Percentiles rank a stretch among this genome's conserved stretches.
phyloP scores from a whole-genome alignment of 2,329 filamentous ascomycete species.

The Diaporthe helianthi region DNA sequence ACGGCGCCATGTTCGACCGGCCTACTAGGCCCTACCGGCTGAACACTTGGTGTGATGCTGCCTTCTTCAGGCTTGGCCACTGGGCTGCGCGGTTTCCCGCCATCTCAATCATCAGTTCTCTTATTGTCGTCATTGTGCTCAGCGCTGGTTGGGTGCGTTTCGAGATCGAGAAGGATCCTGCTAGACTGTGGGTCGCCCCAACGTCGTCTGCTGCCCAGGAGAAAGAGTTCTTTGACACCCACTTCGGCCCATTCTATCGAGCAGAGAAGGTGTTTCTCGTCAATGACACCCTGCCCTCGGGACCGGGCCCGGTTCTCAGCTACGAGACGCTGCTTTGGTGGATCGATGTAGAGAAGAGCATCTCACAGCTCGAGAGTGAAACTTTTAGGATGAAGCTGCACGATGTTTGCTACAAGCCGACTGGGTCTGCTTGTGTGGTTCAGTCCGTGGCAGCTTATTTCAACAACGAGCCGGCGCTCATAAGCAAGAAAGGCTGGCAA shows the following conservation, averaged over 20 bases:
- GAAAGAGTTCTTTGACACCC: constrained; percentile 90
- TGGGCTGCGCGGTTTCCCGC: constrained; percentile 82
- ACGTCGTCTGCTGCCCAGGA: constrained; percentile 89
- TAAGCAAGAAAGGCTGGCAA: constrained; percentile 74
- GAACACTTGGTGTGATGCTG: constrained; percentile 81
- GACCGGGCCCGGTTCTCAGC: constrained; percentile 78
- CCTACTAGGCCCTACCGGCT: constrained; percentile 81
- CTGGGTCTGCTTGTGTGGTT: constrained; percentile 86
- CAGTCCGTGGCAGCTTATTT: constrained; percentile 95
- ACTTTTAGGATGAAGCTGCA: constrained; percentile 73
- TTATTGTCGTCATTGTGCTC: constrained; percentile 78
- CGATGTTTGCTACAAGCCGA: constrained; percentile 94
- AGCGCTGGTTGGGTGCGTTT: constrained; percentile 91
- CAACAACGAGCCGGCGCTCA: constrained; percentile 67
- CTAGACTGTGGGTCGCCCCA: constrained; percentile 95
- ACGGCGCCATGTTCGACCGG: constrained; percentile 77
- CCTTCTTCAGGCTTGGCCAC: constrained; percentile 83
- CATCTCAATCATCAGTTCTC: constrained; percentile 78
- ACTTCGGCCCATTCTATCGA: constrained; percentile 95
- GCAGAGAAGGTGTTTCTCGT: constrained; percentile 93
- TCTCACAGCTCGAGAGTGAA: constrained; percentile 74
- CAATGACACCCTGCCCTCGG: constrained; percentile 75
- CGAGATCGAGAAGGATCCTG: constrained; percentile 87
- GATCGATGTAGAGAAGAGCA: constrained; percentile 85
- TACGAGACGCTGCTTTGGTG: constrained; percentile 93